Base-by-base conservation (phyloP, 768 basidiomycete genomes). In the Trametes gibbosa region DNA sequence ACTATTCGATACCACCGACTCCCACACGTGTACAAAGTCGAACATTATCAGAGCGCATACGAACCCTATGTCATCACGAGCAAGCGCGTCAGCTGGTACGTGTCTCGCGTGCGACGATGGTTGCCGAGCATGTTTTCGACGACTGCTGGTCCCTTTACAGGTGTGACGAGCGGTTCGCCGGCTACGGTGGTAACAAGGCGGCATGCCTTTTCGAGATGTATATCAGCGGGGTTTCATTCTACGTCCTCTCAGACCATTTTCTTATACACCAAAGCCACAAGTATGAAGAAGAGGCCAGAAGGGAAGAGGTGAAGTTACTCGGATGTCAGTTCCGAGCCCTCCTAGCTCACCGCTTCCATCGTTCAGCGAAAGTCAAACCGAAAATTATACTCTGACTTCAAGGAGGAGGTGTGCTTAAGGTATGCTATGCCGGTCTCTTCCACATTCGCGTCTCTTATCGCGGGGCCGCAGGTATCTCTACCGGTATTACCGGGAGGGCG, bases 181-280 rank as follows among this genome's bases (percentile, higher is more conserved):
- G 93, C 1, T 95, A 95, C 70, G 93, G 93, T 4, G 91, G 86
- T 1, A 95, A 95, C 77, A 95, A 95, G 71, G 93, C 93, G 1
- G 92, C 94, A 10, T 95, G 93, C 68, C 78, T 94, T 37, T 94
- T 89, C 69, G 93, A 93, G 70, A 90, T 95, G 84, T 92, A 92
- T 73, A 76, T 95, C 7, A 86, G 90, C 13, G 93, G 93, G 2
- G 81, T 93, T 39, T 85, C 85, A 23, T 94, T 85, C 72, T 91
- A 87, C 68, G 90, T 95, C 25, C 80, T 95, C 13, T 77, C 87
- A 12, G 91, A 95, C 70, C 91, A 95, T 71, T 95, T 95, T 67
- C 77, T 95, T 60, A 84, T 94, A 49, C 93, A 95, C 70, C 92
- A 93, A 75, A 90, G 85, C 62, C 92, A 94, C 66, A 72, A 76